These are phyloP conservation scores for Sambucus nigra DNA, from an alignment of 129 eudicot genomes.

Conservation along the genomic window DNA sequence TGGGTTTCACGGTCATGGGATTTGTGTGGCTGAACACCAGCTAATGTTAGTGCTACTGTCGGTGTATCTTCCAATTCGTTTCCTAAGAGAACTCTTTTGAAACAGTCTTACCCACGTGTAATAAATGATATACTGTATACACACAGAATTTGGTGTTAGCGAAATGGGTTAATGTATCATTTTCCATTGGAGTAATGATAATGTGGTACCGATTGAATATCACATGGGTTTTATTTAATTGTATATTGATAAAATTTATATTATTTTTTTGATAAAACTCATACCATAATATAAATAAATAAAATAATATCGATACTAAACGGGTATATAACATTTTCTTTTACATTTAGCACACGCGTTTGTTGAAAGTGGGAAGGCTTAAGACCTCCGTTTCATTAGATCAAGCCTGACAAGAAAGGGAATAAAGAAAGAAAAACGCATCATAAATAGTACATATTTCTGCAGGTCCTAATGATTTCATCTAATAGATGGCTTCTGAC, in stretches of 20 bases:
- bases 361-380: not conserved
- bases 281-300: not conserved
- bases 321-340: no score
- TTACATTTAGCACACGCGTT: constrained; percentile 23
- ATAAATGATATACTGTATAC: no score
- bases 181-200: not conserved
- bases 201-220: not conserved
- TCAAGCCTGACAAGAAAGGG: constrained; percentile 10
- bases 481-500: constrained; percentile 6
- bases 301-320: no score
- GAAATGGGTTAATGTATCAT: no score
- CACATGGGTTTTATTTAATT: not conserved
- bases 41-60: no score
- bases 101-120: no score
- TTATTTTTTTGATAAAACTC: no score
- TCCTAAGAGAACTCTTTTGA: no score
- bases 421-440: not conserved
- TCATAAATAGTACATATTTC: not conserved
- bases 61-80: no score
- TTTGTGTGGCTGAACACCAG: no score
- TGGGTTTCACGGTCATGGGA: no score
- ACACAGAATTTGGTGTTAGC: no score
- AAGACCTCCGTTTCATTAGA: constrained; percentile 1
- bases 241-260: not conserved
- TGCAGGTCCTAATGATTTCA: not conserved